Evolutionary conservation across 139 green algal genomes (phyloP).

Genomic region (Trebouxia sp.): DNA sequence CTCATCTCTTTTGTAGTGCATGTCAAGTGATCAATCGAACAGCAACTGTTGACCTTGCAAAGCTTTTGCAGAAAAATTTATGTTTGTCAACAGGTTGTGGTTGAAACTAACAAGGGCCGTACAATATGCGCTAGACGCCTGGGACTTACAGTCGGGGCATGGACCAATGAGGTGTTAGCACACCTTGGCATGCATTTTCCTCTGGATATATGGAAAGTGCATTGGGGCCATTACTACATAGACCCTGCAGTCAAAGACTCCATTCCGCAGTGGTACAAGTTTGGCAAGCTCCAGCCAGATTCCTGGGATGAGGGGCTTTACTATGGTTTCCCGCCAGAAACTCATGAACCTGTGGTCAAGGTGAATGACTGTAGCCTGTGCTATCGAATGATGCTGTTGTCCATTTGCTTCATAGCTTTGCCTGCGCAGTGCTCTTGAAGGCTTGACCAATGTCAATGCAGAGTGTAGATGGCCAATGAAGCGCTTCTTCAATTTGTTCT

Average conservation of each 20-base stretch:
- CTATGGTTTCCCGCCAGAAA: slow-evolving; percentile 38
- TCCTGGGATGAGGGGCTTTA: slow-evolving; percentile 37
- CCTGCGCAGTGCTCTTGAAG: no score
- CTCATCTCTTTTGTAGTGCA: no score
- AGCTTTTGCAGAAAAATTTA: no score
- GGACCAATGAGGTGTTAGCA: slow-evolving; percentile 35
- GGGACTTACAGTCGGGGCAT: slow-evolving; percentile 30
- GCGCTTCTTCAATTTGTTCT: no score
- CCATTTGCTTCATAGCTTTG: no score
- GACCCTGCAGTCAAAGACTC: background rate
- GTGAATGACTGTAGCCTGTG: background rate
- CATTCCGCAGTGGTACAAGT: slow-evolving; percentile 41
- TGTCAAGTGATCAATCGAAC: no score
- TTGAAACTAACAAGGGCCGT: background rate
- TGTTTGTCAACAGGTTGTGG: background rate
- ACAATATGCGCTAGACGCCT: slow-evolving; percentile 24
- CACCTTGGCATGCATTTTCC: slow-evolving; percentile 27
- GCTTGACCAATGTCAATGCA: no score
- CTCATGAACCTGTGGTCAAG: slow-evolving; percentile 32
- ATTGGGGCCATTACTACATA: slow-evolving; percentile 40
- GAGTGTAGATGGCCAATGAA: no score
- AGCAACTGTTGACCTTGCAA: no score
- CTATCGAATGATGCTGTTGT: no score
- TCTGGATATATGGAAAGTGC: slow-evolving; percentile 33
- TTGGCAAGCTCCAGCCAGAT: slow-evolving; percentile 26